phyloP scores from a whole-genome alignment of 208 protist species.

The Crithidia expoeki region DNA sequence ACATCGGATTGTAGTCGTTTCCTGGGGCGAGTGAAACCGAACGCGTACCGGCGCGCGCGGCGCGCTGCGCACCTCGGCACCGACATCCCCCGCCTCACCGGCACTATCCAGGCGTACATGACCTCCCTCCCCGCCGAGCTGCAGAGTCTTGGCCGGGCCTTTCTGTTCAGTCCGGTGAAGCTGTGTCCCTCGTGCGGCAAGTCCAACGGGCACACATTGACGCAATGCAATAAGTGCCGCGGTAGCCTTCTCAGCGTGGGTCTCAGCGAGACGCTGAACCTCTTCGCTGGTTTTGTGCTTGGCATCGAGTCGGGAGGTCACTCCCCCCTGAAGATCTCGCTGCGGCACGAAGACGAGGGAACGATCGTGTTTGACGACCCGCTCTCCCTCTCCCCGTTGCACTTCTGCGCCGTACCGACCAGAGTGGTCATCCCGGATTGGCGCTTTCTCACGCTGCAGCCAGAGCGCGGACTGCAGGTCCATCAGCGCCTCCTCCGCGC shows the following conservation, averaged over 20 bases:
- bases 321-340: slow-evolving; percentile 49
- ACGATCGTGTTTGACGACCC: slow-evolving; percentile 69
- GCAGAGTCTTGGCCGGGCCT: neutral
- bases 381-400: slow-evolving; percentile 54
- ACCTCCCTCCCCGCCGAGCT: neutral
- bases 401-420: slow-evolving; percentile 63
- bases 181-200: slow-evolving; percentile 62
- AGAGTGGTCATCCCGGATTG: slow-evolving; percentile 55
- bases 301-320: slow-evolving; percentile 39
- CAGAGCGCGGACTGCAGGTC: slow-evolving; percentile 35
- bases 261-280: slow-evolving; percentile 54
- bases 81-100: slow-evolving; percentile 10
- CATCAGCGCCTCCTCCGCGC: slow-evolving; percentile 18
- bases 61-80: slow-evolving; percentile 7
- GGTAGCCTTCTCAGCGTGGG: slow-evolving; percentile 23
- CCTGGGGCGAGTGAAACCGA: slow-evolving; percentile 27
- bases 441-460: slow-evolving; percentile 54
- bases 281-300: slow-evolving; percentile 66
- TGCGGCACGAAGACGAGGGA: slow-evolving; percentile 39
- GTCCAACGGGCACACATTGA: slow-evolving; percentile 59
- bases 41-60: slow-evolving; percentile 20
- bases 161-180: slow-evolving; percentile 50
- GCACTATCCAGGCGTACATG: slow-evolving; percentile 32
- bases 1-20: slow-evolving; percentile 17
- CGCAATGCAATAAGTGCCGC: slow-evolving; percentile 58